Percentiles rank a stretch among this genome's conserved stretches.
Conservation (phyloP, 768 basidiomycete species). For the Dioszegia crocea region DNA sequence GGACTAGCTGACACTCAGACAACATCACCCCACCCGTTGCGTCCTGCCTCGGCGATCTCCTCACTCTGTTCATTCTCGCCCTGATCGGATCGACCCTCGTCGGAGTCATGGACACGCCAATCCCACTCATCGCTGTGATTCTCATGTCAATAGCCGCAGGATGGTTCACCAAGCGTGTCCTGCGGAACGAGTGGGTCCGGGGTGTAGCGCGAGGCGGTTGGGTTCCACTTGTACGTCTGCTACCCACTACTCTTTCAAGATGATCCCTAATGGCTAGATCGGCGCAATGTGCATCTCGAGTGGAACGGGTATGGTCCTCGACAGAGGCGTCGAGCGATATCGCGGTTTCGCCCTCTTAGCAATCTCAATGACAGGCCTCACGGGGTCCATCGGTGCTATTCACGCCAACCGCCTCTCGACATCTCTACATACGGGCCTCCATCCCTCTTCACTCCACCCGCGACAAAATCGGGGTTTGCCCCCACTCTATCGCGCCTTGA, state of each 20-base stretch:
- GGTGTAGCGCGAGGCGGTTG: constrained; percentile 79
- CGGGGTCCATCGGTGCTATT: constrained; percentile 85
- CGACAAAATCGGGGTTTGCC: constrained; percentile 34
- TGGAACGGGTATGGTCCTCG: constrained; percentile 85
- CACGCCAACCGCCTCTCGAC: constrained; percentile 85
- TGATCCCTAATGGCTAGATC: constrained; percentile 26
- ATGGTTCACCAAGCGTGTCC: constrained; percentile 42
- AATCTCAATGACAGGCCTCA: constrained; percentile 83
- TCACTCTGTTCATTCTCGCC: constrained; percentile 82
- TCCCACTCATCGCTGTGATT: constrained; percentile 54
- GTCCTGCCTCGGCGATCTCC: constrained; percentile 83
- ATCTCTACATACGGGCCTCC: constrained; percentile 59
- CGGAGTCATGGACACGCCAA: constrained; percentile 60
- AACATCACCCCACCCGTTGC: constrained; percentile 96
- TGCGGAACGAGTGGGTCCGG: constrained; percentile 64
- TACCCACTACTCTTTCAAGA: background rate
- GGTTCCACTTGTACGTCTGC: constrained; percentile 63
- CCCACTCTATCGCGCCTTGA: constrained; percentile 51
- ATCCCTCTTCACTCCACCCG: constrained; percentile 8
- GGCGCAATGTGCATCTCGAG: constrained; percentile 58
- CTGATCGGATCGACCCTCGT: constrained; percentile 60
- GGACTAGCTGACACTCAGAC: constrained; percentile 57
- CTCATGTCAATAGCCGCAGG: constrained; percentile 51
- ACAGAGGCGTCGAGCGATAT: constrained; percentile 79
- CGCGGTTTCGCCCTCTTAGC: constrained; percentile 82